These are phyloP conservation scores for Adansonia madagascariensis DNA, from an alignment of 441 rosid genomes.

Conservation along the genomic window DNA sequence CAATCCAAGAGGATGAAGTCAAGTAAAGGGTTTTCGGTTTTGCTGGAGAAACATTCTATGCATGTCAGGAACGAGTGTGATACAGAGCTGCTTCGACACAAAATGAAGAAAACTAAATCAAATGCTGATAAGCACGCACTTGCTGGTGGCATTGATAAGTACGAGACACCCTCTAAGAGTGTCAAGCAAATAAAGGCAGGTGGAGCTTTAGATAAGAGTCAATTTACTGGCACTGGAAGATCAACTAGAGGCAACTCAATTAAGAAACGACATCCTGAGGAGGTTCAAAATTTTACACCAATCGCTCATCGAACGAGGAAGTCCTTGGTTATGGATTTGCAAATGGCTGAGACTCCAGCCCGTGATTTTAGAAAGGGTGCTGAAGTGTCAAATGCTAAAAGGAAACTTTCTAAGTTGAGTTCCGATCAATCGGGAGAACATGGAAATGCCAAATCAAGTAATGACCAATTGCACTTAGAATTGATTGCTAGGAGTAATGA, in stretches of 20 bases:
- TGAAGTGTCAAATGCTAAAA: constrained; percentile 30
- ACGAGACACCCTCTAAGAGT: constrained; percentile 27
- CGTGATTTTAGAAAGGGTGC: constrained; percentile 30
- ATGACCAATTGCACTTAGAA: constrained; percentile 18
- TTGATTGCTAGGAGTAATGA: constrained; percentile 33
- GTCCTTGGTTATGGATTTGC: constrained; percentile 34
- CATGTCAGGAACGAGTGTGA: constrained; percentile 35
- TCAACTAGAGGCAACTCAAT: constrained; percentile 31
- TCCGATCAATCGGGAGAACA: constrained; percentile 20
- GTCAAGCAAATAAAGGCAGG: constrained; percentile 27
- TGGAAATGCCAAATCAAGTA: constrained; percentile 26
- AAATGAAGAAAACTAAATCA: constrained; percentile 48
- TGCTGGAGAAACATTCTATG: constrained; percentile 32
- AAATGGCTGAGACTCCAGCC: constrained; percentile 31
- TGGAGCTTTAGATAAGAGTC: constrained; percentile 32
- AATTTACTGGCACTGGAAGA: constrained; percentile 29
- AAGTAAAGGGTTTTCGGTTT: constrained; percentile 31
- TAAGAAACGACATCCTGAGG: constrained; percentile 38
- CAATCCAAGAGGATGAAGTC: constrained; percentile 40
- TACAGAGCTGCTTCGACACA: constrained; percentile 33
- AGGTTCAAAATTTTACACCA: constrained; percentile 32
- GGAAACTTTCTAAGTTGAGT: constrained; percentile 25
- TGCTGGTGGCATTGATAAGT: constrained; percentile 22
- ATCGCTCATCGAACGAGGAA: constrained; percentile 51
- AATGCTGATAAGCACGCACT: constrained; percentile 20